Evolutionary conservation across 1,284 basidiomycete genomes (phyloP), one percentile per base, ranked within the genome.

Genomic region (Peniophora sp.): DNA sequence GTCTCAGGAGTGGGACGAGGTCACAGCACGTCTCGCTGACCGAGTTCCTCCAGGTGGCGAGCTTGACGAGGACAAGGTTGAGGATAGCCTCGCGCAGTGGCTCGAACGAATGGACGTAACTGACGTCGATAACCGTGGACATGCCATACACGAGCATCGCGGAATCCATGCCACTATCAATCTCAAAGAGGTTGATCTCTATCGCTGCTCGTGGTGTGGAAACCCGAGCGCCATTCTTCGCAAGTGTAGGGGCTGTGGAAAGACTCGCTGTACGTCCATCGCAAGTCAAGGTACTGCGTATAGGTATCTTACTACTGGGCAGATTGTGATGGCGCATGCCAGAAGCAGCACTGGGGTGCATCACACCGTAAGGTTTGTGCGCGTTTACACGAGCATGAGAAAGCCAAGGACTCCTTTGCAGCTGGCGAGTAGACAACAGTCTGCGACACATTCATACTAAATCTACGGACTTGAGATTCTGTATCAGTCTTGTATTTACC

Each of bases 1-100:
- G 0, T 55, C 66, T 2, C 57, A 68, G 24, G 73, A 77, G 52
- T 82, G 76, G 71, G 69, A 65, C 8, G 53, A n/a, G 37, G 37
- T 41, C 5, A 41, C 37, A n/a, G 15, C 37, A 59, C 3, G 62
- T 76, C 48, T 68, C 77, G 47, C 10, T 8, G 43, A 24, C 14
- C 9, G 18, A 45, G 20, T 18, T 20, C 43, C 20, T 6, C 23
- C 43, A 8, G 15, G 14, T 9, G 56, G 59, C n/a, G 65, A 65
- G 34, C 64, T 72, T 32, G 71, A 71, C 51, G 57, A 56, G 14
- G 55, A 62, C 44, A 71, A 70, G 43, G 64, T 70, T 1, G 74
- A 79, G 49, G 78, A 81, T 55, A 76, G 78, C 47, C 70, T 83
- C 3, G 71, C 73, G 0, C 69, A 68, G 1, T 83, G 81, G 81